Percentiles rank a stretch among this genome's conserved stretches.
Evolutionary conservation across 2,329 filamentous ascomycete genomes (phyloP).

Genomic region (Aspergillus novoparasiticus): DNA sequence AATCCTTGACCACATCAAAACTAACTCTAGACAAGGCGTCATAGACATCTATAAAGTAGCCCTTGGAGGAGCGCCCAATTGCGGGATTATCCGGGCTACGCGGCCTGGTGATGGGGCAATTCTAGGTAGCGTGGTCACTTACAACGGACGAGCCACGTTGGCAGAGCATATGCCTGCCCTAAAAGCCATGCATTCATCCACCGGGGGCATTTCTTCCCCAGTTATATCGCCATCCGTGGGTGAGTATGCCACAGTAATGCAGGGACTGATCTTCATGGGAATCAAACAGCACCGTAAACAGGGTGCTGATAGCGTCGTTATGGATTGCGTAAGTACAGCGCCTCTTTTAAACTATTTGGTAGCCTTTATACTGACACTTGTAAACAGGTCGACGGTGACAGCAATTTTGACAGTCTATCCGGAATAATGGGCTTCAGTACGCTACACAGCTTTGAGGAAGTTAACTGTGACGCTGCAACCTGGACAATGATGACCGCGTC

Average conservation of each 20-base stretch:
- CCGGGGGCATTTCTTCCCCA: slow-evolving; percentile 78
- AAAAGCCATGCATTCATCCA: slow-evolving; percentile 56
- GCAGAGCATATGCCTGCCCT: slow-evolving; percentile 71
- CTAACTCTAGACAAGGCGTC: slow-evolving; percentile 74
- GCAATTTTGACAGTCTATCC: slow-evolving; percentile 70
- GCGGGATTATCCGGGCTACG: slow-evolving; percentile 82
- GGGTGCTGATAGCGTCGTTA: slow-evolving; percentile 70
- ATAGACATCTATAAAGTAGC: slow-evolving; percentile 79
- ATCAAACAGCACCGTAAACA: slow-evolving; percentile 80
- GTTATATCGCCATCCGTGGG: slow-evolving; percentile 70
- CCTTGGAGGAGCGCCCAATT: slow-evolving; percentile 69
- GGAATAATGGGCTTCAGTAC: slow-evolving; percentile 76
- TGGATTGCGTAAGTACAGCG: slow-evolving; percentile 72
- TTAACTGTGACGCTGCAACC: slow-evolving; percentile 67
- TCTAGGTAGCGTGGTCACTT: slow-evolving; percentile 78
- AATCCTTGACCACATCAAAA: slow-evolving; percentile 73
- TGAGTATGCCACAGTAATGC: slow-evolving; percentile 71
- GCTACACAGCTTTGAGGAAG: slow-evolving; percentile 79
- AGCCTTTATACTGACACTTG: slow-evolving; percentile 27
- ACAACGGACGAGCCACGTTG: slow-evolving; percentile 68
- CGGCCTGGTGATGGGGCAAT: slow-evolving; percentile 67
- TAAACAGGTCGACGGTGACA: slow-evolving; percentile 68
- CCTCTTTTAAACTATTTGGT: slow-evolving; percentile 7
- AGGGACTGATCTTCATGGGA: slow-evolving; percentile 78
- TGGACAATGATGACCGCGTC: slow-evolving; percentile 58